Conservation (phyloP, 2,329 filamentous ascomycete genomes). For the Albophoma yamanashiensis region DNA sequence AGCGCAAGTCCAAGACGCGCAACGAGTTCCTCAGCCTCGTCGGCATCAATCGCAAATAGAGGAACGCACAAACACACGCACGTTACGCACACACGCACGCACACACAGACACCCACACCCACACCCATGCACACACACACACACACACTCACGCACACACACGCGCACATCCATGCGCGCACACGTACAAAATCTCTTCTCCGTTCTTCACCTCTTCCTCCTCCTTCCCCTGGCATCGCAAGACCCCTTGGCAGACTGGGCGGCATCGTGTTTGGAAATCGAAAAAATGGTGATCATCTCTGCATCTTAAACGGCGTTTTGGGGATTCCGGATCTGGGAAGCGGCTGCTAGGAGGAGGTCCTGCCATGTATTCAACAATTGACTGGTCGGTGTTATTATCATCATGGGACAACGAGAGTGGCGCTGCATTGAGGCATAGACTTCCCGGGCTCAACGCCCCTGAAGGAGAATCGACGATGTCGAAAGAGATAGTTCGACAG, state of each 20-base stretch:
- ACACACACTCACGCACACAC: no score
- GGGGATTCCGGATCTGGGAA: not conserved
- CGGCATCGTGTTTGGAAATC: not conserved
- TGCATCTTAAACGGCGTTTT: not conserved
- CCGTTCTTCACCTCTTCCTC: not conserved
- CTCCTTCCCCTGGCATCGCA: not conserved
- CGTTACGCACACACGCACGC: no score
- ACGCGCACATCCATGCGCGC: no score
- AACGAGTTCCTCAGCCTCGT: slow-evolving; percentile 89
- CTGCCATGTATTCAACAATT: slow-evolving; percentile 16
- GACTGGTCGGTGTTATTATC: not conserved
- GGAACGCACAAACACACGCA: no score
- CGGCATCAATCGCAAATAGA: slow-evolving; percentile 37
- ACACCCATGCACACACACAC: no score
- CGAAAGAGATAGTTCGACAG: not conserved
- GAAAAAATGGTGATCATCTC: not conserved
- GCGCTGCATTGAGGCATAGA: slow-evolving; percentile 1
- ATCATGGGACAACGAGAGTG: not conserved
- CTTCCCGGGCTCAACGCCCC: slow-evolving; percentile 15
- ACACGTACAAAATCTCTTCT: no score
- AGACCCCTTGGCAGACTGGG: not conserved
- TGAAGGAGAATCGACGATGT: not conserved
- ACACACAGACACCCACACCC: no score
- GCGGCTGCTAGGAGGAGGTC: not conserved
- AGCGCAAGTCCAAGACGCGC: slow-evolving; percentile 82